Conservation (phyloP, 768 basidiomycete genomes). For the Albatrellus ellisii region DNA sequence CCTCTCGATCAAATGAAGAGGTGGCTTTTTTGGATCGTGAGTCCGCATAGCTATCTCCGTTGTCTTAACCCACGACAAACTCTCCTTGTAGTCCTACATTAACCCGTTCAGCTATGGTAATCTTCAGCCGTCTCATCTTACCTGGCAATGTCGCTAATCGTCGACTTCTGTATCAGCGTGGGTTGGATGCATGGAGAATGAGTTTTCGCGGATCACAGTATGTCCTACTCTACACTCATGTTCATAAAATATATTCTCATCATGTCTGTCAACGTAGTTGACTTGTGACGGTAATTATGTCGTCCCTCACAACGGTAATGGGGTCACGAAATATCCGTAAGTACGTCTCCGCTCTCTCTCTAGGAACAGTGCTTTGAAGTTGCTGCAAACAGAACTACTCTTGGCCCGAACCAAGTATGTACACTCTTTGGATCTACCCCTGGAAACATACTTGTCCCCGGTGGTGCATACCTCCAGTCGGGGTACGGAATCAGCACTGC, state of each 20-base stretch:
- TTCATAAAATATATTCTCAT: background rate
- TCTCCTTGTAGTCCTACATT: conserved; percentile 58
- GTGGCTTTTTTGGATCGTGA: conserved; percentile 80
- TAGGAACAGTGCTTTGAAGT: background rate
- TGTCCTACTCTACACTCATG: conserved; percentile 21
- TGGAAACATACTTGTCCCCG: conserved; percentile 48
- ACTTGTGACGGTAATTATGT: conserved; percentile 54
- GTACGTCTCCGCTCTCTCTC: conserved; percentile 14
- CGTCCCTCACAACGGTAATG: conserved; percentile 49
- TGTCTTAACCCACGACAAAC: conserved; percentile 11
- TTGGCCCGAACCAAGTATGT: conserved; percentile 66
- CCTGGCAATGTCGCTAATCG: background rate
- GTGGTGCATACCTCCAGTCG: conserved; percentile 73
- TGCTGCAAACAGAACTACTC: conserved; percentile 37
- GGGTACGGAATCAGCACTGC: conserved; percentile 36
- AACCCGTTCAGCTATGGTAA: conserved; percentile 37
- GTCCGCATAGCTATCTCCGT: conserved; percentile 15
- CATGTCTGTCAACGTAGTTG: conserved; percentile 22
- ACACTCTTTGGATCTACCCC: conserved; percentile 51
- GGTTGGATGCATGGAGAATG: conserved; percentile 74
- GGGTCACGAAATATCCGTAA: conserved; percentile 47
- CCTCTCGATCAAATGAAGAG: conserved; percentile 60
- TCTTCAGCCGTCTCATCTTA: background rate
- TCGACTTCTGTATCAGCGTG: conserved; percentile 32
- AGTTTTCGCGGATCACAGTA: conserved; percentile 49